Percentiles rank a stretch among this genome's conserved stretches.
Conservation (phyloP, 352 stramenopile genomes). For the Globisporangium acanthophoron region DNA sequence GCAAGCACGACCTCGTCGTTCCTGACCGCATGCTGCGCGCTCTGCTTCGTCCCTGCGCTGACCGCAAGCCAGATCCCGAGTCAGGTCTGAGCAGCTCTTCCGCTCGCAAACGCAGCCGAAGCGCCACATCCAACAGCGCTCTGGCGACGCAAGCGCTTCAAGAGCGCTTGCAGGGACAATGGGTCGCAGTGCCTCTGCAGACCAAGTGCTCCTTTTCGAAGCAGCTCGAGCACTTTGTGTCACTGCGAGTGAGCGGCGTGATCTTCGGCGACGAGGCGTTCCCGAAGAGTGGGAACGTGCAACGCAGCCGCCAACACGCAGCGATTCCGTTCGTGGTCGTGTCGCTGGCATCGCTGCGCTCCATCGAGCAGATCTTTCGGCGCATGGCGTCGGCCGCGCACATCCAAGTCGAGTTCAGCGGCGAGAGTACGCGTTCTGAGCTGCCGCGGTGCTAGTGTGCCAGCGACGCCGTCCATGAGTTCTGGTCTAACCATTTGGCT, state of each 20-base stretch:
- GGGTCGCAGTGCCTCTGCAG: constrained; percentile 23
- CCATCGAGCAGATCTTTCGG: not conserved
- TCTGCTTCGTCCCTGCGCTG: constrained; percentile 32
- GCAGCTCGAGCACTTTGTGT: constrained; percentile 42
- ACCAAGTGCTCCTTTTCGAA: constrained; percentile 28
- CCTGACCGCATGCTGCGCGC: constrained; percentile 14
- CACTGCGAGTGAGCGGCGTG: constrained; percentile 28
- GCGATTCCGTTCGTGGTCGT: constrained; percentile 50
- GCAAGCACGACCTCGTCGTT: constrained; percentile 34
- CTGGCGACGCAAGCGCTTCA: constrained; percentile 1
- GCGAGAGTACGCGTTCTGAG: constrained; percentile 38
- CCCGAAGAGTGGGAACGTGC: constrained; percentile 13
- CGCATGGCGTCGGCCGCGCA: constrained; percentile 21
- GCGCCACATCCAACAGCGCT: not conserved
- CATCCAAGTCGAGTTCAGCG: constrained; percentile 55
- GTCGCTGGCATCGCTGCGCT: constrained; percentile 1
- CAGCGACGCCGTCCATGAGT: not conserved
- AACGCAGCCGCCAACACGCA: constrained; percentile 14
- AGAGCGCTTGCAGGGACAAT: constrained; percentile 17
- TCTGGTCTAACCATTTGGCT: not conserved
- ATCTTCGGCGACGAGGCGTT: constrained; percentile 38
- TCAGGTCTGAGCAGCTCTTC: not conserved
- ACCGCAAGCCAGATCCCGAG: not conserved
- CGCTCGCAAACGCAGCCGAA: not conserved
- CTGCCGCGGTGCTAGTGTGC: not conserved